Evolutionary conservation across 1,284 basidiomycete genomes (phyloP).

Genomic region (Trametes hirsuta): DNA sequence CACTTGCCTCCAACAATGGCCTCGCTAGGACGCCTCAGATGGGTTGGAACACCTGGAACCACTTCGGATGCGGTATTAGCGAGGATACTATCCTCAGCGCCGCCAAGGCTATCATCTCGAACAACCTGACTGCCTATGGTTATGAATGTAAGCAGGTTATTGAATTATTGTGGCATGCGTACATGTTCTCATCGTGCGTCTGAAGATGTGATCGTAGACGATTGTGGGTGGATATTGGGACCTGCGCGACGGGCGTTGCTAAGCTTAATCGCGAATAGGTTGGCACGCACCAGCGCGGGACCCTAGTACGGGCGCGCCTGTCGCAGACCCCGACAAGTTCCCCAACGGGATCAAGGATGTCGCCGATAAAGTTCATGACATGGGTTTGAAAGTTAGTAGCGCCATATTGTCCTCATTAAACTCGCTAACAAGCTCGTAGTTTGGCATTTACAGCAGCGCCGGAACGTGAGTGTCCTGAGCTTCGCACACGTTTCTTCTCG

Average conservation of each 20-base stretch:
- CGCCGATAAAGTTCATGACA: constrained; percentile 42
- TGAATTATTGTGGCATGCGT: background rate
- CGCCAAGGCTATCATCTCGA: constrained; percentile 35
- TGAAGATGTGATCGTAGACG: constrained; percentile 39
- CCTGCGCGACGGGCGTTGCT: background rate
- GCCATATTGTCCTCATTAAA: background rate
- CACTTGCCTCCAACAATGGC: constrained; percentile 36
- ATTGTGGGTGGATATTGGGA: constrained; percentile 28
- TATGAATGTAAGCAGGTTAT: constrained; percentile 36
- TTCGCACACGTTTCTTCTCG: background rate
- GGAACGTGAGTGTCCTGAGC: constrained; percentile 36
- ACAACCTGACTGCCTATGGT: constrained; percentile 34
- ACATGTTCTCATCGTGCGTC: background rate
- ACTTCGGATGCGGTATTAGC: constrained; percentile 39
- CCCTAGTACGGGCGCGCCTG: constrained; percentile 34
- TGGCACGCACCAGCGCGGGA: constrained; percentile 40
- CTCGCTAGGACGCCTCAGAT: constrained; percentile 43
- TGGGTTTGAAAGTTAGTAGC: constrained; percentile 45
- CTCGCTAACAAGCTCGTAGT: constrained; percentile 24
- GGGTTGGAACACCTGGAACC: constrained; percentile 46
- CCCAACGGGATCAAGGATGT: constrained; percentile 49
- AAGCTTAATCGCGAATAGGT: constrained; percentile 24
- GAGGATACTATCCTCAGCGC: constrained; percentile 39
- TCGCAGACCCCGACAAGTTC: constrained; percentile 43
- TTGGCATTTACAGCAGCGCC: constrained; percentile 52